These are phyloP conservation scores for Microdochium nivale DNA, from an alignment of 2,329 filamentous ascomycete genomes.

Conservation along the genomic window DNA sequence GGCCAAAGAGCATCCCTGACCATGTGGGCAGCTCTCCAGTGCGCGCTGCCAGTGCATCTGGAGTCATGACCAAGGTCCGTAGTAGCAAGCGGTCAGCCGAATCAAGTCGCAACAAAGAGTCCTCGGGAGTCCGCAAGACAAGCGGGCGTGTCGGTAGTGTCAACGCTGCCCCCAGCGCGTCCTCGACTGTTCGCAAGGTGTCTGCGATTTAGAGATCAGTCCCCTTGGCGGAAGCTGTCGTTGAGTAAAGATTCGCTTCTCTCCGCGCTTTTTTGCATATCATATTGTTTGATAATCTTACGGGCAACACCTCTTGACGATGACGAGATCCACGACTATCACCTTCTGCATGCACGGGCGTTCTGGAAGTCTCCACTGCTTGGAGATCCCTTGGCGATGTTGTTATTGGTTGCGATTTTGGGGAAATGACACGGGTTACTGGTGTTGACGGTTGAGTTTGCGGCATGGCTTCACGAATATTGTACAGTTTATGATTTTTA, in stretches of 20 bases:
- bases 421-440: neutral
- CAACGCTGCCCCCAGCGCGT: slow-evolving; percentile 31
- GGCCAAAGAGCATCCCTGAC: slow-evolving; percentile 47
- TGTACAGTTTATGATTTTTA: neutral
- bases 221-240: neutral
- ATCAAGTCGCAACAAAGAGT: slow-evolving; percentile 41
- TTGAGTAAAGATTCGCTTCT: neutral
- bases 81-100: slow-evolving; percentile 47
- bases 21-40: slow-evolving; percentile 36
- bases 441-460: neutral
- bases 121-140: slow-evolving; percentile 52
- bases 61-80: slow-evolving; percentile 56
- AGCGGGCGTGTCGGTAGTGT: slow-evolving; percentile 57
- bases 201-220: slow-evolving; percentile 30
- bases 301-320: neutral
- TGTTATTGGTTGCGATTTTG: neutral
- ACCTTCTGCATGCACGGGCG: neutral
- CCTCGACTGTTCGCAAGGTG: slow-evolving; percentile 44
- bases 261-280: neutral
- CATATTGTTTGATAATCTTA: neutral
- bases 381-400: neutral
- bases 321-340: neutral
- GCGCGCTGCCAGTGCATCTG: slow-evolving; percentile 42
- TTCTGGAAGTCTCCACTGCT: neutral
- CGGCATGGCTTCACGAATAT: neutral